A percentile compares a stretch with the other conserved stretches of the same genome.
These are phyloP conservation scores for Fomitopsis pinicola DNA, from an alignment of 1,284 basidiomycete genomes.

Conservation along the genomic window DNA sequence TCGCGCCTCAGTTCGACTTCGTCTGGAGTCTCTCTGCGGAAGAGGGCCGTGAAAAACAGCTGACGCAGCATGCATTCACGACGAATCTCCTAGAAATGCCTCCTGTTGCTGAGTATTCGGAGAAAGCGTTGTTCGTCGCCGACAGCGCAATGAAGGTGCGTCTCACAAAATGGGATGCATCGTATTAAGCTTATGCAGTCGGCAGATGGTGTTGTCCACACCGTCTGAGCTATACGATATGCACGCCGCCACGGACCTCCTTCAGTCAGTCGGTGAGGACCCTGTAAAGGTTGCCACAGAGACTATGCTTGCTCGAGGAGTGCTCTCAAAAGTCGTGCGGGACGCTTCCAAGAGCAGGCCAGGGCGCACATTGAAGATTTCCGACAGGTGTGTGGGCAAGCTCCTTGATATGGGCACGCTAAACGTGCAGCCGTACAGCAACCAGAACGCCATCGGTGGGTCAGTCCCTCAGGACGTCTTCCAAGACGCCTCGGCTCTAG, in stretches of 20 bases:
- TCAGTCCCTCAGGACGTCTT: slow-evolving; percentile 57
- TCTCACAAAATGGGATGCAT: background rate
- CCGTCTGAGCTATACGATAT: slow-evolving; percentile 63
- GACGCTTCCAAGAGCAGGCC: slow-evolving; percentile 59
- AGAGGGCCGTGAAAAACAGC: slow-evolving; percentile 69
- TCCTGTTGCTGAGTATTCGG: slow-evolving; percentile 23
- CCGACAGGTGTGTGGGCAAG: slow-evolving; percentile 46
- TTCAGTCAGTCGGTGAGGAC: slow-evolving; percentile 52
- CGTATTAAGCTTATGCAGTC: background rate
- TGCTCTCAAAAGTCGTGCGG: slow-evolving; percentile 61
- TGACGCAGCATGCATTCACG: slow-evolving; percentile 56
- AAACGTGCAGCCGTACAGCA: slow-evolving; percentile 32
- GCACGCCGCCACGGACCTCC: slow-evolving; percentile 48
- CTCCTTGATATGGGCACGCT: background rate
- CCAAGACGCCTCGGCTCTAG: slow-evolving; percentile 62
- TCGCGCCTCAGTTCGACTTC: slow-evolving; percentile 60
- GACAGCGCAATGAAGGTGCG: slow-evolving; percentile 70
- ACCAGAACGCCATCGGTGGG: slow-evolving; percentile 68
- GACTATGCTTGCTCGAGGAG: slow-evolving; percentile 54
- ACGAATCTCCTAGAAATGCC: slow-evolving; percentile 39
- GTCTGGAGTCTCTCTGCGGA: slow-evolving; percentile 68
- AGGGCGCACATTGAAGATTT: slow-evolving; percentile 70
- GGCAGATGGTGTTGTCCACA: slow-evolving; percentile 73
- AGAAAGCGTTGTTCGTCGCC: slow-evolving; percentile 46
- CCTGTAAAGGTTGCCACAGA: slow-evolving; percentile 49